Evolutionary conservation across 2,329 filamentous ascomycete species (phyloP).

Genomic region (Calonectria ilicicola): DNA sequence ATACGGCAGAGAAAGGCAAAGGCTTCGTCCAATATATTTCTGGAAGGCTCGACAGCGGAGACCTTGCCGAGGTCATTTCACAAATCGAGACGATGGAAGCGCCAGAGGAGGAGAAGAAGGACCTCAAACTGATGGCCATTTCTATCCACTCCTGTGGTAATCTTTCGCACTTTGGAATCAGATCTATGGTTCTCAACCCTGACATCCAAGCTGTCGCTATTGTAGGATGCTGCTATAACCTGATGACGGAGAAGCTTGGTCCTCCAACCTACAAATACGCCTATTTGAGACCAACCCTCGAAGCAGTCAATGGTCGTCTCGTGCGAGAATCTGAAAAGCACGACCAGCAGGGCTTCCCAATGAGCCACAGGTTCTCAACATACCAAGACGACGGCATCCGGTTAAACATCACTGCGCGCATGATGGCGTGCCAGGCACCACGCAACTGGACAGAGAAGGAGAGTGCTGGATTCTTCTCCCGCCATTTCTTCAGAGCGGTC

Average conservation of each 20-base stretch:
- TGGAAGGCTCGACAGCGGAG: conserved; percentile 78
- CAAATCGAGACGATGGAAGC: conserved; percentile 60
- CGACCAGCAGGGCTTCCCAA: conserved; percentile 93
- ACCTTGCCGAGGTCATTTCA: conserved; percentile 75
- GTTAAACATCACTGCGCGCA: conserved; percentile 94
- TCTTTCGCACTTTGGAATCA: conserved; percentile 92
- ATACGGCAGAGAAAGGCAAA: conserved; percentile 70
- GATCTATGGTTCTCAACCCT: conserved; percentile 86
- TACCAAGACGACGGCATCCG: conserved; percentile 75
- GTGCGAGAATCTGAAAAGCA: conserved; percentile 75
- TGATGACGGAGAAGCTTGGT: conserved; percentile 89
- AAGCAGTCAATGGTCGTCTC: conserved; percentile 77
- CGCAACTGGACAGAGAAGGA: conserved; percentile 88
- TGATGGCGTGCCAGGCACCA: conserved; percentile 98
- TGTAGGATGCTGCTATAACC: conserved; percentile 98
- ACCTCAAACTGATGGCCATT: conserved; percentile 80
- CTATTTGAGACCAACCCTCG: conserved; percentile 75
- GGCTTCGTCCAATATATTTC: conserved; percentile 83
- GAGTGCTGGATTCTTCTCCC: conserved; percentile 88
- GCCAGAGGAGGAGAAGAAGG: conserved; percentile 42
- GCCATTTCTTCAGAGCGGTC: conserved; percentile 92
- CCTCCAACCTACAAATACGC: conserved; percentile 89
- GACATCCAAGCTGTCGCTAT: conserved; percentile 91
- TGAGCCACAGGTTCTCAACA: conserved; percentile 78
- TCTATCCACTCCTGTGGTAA: conserved; percentile 98